Percentiles rank a stretch among this genome's conserved stretches.
Conservation (phyloP, 768 basidiomycete species). For the Boletus insuetus region DNA sequence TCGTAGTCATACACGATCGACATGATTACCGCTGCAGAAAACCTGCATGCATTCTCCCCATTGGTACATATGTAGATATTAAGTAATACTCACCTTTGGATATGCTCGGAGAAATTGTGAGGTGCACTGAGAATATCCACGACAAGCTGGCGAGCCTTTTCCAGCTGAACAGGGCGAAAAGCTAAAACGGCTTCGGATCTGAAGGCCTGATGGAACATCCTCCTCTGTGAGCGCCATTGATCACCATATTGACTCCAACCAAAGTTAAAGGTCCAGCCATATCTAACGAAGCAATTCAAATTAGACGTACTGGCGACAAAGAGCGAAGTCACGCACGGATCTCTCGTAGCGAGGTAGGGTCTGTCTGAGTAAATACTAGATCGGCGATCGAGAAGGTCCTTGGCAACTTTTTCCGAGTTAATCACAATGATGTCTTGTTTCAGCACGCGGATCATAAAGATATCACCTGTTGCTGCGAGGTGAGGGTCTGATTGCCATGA, state of each 20-base stretch:
- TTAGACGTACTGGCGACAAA: neutral
- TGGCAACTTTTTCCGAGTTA: constrained; percentile 26
- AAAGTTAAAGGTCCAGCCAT: constrained; percentile 20
- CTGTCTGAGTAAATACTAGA: constrained; percentile 30
- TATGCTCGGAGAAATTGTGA: neutral
- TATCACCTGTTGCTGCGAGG: constrained; percentile 8
- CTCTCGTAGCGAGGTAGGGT: constrained; percentile 12
- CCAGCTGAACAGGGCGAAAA: constrained; percentile 18
- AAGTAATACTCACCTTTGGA: constrained; percentile 6
- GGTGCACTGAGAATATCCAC: constrained; percentile 13
- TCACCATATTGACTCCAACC: constrained; percentile 21
- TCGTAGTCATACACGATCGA: constrained; percentile 41
- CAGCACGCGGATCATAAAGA: constrained; percentile 22
- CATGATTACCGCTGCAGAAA: constrained; percentile 36
- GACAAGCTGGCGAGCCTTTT: constrained; percentile 20
- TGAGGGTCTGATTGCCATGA: neutral
- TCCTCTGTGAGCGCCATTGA: constrained; percentile 23
- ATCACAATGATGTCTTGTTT: constrained; percentile 22
- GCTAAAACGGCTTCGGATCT: constrained; percentile 10
- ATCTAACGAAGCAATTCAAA: constrained; percentile 4
- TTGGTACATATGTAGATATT: neutral
- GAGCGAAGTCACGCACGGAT: constrained; percentile 6
- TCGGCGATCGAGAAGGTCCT: constrained; percentile 29
- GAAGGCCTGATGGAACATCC: constrained; percentile 24
- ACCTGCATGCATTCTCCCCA: constrained; percentile 13